phyloP scores from a whole-genome alignment of 352 stramenopile genomes.

The Phytophthora vignae region DNA sequence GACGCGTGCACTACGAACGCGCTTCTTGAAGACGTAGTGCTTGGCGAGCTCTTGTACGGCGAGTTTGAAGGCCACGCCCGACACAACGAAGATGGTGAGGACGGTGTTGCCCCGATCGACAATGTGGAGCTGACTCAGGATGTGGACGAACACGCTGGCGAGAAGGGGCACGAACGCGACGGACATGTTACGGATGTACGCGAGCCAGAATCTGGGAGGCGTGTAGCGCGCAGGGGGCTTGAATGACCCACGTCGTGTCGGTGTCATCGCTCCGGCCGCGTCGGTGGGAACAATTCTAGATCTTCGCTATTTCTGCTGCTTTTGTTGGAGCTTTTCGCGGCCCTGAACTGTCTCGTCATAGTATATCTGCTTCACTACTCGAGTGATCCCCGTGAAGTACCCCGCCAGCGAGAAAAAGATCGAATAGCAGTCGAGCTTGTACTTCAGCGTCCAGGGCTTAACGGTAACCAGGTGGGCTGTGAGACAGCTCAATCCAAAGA shows the following conservation, averaged over 20 bases:
- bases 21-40: slow-evolving; percentile 21
- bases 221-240: not conserved
- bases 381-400: slow-evolving; percentile 25
- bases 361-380: slow-evolving; percentile 3
- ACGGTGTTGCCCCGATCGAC: slow-evolving; percentile 12
- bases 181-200: not conserved
- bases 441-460: not conserved
- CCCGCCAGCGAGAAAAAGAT: slow-evolving; percentile 11
- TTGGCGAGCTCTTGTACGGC: slow-evolving; percentile 31
- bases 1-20: slow-evolving; percentile 15
- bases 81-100: slow-evolving; percentile 5
- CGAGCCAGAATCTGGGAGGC: not conserved
- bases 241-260: not conserved
- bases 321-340: not conserved
- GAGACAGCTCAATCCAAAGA: slow-evolving; percentile 6
- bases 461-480: slow-evolving; percentile 5
- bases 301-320: not conserved
- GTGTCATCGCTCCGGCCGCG: not conserved
- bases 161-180: slow-evolving; percentile 3
- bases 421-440: slow-evolving; percentile 36
- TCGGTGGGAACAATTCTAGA: not conserved
- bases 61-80: slow-evolving; percentile 26
- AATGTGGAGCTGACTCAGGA: slow-evolving; percentile 11
- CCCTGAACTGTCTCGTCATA: slow-evolving; percentile 2
- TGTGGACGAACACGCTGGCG: slow-evolving; percentile 28